Conservation (phyloP, 805 yeast species). For the Suhomyces vadensis region DNA sequence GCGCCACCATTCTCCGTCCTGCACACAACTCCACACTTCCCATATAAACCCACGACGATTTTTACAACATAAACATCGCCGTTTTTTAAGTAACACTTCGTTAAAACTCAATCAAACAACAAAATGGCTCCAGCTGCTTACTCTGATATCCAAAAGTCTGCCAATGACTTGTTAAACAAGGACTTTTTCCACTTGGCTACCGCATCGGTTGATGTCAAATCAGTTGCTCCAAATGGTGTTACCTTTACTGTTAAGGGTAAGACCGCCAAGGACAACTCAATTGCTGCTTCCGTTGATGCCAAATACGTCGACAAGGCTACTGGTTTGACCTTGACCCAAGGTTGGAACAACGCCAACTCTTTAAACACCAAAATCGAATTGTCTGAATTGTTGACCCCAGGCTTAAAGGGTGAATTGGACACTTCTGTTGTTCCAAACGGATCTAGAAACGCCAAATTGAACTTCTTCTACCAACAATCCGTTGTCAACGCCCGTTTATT, state of each 20-base stretch:
- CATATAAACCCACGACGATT: constrained; percentile 9
- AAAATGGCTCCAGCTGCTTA: constrained; percentile 74
- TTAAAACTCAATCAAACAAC: constrained; percentile 1
- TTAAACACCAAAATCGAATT: constrained; percentile 92
- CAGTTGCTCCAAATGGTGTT: constrained; percentile 95
- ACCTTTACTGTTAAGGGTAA: constrained; percentile 93
- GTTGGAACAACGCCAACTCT: constrained; percentile 94
- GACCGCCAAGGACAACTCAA: constrained; percentile 73
- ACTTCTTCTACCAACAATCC: constrained; percentile 89
- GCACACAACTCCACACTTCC: constrained; percentile 5
- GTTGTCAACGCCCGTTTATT: constrained; percentile 92
- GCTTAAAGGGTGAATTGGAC: constrained; percentile 88
- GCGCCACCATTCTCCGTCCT: constrained; percentile 7
- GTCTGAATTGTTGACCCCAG: constrained; percentile 88
- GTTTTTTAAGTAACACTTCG: constrained; percentile 5
- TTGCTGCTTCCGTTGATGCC: constrained; percentile 87
- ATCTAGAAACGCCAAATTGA: constrained; percentile 82
- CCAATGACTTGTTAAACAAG: constrained; percentile 84
- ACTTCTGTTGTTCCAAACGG: constrained; percentile 86
- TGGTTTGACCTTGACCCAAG: constrained; percentile 93
- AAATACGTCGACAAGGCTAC: constrained; percentile 90
- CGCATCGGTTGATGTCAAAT: constrained; percentile 84
- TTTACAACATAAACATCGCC: constrained; percentile 6
- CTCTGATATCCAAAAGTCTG: constrained; percentile 88
- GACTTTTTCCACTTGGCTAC: constrained; percentile 93